Conservation (phyloP, 1,284 basidiomycete species). For the Pterulicium gracile region DNA sequence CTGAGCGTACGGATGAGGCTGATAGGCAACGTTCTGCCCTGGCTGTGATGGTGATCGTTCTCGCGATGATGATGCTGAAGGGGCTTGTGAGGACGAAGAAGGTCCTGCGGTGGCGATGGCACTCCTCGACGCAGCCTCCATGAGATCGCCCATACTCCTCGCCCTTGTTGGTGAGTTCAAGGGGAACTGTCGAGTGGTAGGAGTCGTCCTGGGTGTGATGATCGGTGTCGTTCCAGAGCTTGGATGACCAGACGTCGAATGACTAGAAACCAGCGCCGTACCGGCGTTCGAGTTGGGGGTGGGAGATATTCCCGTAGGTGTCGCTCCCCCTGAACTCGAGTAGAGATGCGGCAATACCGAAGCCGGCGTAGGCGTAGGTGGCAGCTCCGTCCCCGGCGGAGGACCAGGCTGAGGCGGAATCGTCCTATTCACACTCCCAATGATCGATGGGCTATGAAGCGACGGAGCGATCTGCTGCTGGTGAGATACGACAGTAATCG, state of each 20-base stretch:
- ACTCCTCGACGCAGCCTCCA: no score
- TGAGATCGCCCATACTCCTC: background rate
- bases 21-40: no score
- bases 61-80: no score
- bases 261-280: background rate
- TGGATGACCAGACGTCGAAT: background rate
- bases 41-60: no score
- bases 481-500: background rate
- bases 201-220: no score
- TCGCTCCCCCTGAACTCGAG: no score
- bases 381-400: background rate
- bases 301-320: no score
- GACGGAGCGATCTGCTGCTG: background rate
- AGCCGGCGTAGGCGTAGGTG: background rate
- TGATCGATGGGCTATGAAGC: background rate
- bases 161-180: background rate
- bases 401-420: background rate
- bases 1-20: no score
- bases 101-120: no score
- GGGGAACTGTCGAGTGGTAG: background rate
- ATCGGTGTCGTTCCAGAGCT: background rate
- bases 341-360: no score
- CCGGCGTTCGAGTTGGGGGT: background rate
- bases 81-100: no score
- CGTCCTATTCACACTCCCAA: background rate